Conservation (phyloP, 2,329 filamentous ascomycete species). For the Diaporthe sp. region DNA sequence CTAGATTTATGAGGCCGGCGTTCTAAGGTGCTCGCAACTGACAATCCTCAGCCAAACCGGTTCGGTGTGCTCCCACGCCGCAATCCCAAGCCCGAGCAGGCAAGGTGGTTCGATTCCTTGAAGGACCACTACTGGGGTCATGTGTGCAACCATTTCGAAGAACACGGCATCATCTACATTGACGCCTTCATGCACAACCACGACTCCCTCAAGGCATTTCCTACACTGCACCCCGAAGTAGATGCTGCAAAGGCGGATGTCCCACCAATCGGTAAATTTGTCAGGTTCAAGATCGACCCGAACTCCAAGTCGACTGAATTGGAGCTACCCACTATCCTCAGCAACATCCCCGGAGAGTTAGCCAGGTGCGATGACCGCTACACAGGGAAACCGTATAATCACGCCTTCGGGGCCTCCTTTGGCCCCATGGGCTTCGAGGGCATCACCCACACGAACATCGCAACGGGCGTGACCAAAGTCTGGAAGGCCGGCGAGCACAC, state of each 20-base stretch:
- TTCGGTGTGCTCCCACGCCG: constrained; percentile 3
- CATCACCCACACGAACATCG: neutral
- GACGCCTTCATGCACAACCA: constrained; percentile 5
- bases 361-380: constrained; percentile 1
- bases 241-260: constrained; percentile 8
- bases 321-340: neutral
- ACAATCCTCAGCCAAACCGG: neutral
- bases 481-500: neutral
- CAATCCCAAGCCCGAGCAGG: constrained; percentile 5
- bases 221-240: neutral
- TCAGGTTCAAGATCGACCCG: constrained; percentile 10
- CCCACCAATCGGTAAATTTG: constrained; percentile 3
- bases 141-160: constrained; percentile 2
- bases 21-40: neutral
- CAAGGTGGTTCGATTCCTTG: constrained; percentile 5
- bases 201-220: neutral
- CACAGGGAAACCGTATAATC: neutral
- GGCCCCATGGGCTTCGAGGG: constrained; percentile 3
- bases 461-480: neutral
- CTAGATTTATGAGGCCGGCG: neutral
- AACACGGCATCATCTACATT: neutral
- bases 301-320: neutral
- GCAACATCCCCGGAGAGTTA: neutral
- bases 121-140: constrained; percentile 3
- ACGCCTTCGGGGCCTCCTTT: neutral